Evolutionary conservation across 1,284 basidiomycete genomes (phyloP).

Genomic region (Golubevia pallescens): DNA sequence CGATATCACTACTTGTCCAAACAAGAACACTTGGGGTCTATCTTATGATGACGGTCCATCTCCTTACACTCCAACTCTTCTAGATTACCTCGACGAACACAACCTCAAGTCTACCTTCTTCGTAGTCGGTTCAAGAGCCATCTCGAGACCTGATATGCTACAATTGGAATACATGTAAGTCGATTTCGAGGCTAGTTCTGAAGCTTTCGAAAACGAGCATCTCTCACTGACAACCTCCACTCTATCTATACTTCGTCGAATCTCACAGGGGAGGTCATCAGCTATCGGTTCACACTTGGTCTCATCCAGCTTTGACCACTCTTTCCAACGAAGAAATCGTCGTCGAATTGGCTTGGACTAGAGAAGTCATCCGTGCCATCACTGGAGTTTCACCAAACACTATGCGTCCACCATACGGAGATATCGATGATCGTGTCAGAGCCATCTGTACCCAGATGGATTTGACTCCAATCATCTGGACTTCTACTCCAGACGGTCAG

Average conservation of each 20-base stretch:
- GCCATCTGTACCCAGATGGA: conserved; percentile 50
- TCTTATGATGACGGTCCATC: conserved; percentile 66
- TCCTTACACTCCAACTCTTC: conserved; percentile 66
- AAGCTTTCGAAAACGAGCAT: background rate
- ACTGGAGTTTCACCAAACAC: conserved; percentile 57
- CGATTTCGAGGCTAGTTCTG: conserved; percentile 66
- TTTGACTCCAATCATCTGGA: conserved; percentile 62
- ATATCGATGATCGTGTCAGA: conserved; percentile 63
- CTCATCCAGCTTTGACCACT: conserved; percentile 72
- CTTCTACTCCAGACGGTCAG: conserved; percentile 26
- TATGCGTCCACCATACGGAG: conserved; percentile 59
- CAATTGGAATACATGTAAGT: conserved; percentile 79
- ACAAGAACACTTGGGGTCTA: conserved; percentile 75
- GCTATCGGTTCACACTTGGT: conserved; percentile 67
- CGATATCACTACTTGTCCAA: conserved; percentile 79
- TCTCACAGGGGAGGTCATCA: conserved; percentile 22
- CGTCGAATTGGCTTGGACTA: conserved; percentile 51
- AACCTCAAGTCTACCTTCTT: conserved; percentile 85
- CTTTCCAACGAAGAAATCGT: conserved; percentile 74
- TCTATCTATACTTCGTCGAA: conserved; percentile 58
- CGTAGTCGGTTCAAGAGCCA: conserved; percentile 85
- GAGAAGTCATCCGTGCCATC: conserved; percentile 47
- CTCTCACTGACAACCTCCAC: conserved; percentile 45
- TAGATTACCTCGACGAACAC: conserved; percentile 74
- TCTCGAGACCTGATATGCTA: conserved; percentile 78